Evolutionary conservation across 306 rosid species (phyloP).

Genomic region (Vigna reflexopilosa): DNA sequence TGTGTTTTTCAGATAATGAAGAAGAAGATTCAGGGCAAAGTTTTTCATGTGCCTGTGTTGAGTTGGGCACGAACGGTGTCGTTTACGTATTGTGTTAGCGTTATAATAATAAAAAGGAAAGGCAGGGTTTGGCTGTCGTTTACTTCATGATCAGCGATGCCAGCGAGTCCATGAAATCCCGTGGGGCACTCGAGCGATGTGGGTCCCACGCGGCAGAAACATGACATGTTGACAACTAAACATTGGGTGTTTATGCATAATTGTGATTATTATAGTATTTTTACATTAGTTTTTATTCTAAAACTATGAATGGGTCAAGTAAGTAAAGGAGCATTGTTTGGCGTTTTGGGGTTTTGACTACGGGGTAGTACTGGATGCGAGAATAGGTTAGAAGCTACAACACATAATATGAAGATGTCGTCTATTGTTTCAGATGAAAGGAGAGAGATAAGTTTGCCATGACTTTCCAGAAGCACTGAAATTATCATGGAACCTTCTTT

Average conservation of each 20-base stretch:
- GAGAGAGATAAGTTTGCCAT: not conserved
- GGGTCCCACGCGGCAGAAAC: conserved; percentile 19
- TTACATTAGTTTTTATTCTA: not conserved
- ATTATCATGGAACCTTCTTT: no score
- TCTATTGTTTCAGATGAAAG: not conserved
- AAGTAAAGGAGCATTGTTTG: not conserved
- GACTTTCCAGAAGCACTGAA: not conserved
- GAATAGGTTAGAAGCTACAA: not conserved
- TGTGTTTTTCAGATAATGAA: not conserved
- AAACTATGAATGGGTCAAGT: not conserved
- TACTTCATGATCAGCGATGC: conserved; percentile 29
- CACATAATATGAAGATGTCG: not conserved
- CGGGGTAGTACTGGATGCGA: not conserved
- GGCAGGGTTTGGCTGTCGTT: conserved; percentile 27
- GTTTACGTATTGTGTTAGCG: conserved; percentile 17
- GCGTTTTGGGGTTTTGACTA: conserved; percentile 1
- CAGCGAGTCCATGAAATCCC: conserved; percentile 41
- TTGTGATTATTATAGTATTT: not conserved
- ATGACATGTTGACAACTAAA: conserved; percentile 6
- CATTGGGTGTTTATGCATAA: not conserved
- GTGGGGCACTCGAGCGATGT: not conserved
- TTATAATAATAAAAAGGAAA: not conserved
- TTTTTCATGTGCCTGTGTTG: not conserved
- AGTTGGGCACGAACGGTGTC: conserved; percentile 25
- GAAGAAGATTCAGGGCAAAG: conserved; percentile 28